A percentile compares a stretch with the other conserved stretches of the same genome.
Conservation (phyloP, 139 green algal genomes). For the Chlamydomonas applanata region DNA sequence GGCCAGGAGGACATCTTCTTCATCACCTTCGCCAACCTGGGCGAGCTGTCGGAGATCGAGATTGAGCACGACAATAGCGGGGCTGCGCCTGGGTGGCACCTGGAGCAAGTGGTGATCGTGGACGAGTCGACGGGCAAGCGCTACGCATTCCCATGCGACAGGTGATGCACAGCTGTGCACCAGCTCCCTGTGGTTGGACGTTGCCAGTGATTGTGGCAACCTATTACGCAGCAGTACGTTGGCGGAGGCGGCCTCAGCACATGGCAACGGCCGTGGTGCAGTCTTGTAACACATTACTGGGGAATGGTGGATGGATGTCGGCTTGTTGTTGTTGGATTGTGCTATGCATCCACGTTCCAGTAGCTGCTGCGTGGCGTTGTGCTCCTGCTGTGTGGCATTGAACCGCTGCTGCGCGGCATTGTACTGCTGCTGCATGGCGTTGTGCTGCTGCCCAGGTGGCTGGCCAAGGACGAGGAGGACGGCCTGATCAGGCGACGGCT, state of each 20-base stretch:
- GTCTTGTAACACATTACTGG: not conserved
- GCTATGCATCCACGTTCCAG: too few species aligned
- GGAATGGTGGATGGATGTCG: too few species aligned
- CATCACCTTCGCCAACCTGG: conserved; percentile 39
- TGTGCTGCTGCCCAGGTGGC: conserved; percentile 33
- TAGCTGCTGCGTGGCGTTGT: too few species aligned
- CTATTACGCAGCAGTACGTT: too few species aligned
- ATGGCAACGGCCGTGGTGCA: not conserved
- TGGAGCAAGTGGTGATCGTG: conserved; percentile 41
- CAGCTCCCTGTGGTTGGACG: not conserved
- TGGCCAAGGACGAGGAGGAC: conserved; percentile 56
- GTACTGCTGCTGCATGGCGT: not conserved
- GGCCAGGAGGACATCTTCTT: conserved; percentile 47
- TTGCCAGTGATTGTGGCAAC: too few species aligned
- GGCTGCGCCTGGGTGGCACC: conserved; percentile 39
- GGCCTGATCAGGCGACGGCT: conserved; percentile 46
- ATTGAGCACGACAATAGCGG: conserved; percentile 60
- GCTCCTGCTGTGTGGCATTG: too few species aligned
- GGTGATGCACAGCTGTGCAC: conserved; percentile 21
- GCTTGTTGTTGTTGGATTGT: not conserved
- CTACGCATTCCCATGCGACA: conserved; percentile 49
- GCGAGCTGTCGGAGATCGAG: conserved; percentile 44
- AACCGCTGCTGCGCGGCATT: too few species aligned
- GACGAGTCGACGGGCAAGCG: conserved; percentile 36
- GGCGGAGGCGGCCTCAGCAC: too few species aligned